A percentile compares a stretch with the other conserved stretches of the same genome.
Evolutionary conservation across 2,329 filamentous ascomycete genomes (phyloP).

Genomic region (Diaporthe sp.): DNA sequence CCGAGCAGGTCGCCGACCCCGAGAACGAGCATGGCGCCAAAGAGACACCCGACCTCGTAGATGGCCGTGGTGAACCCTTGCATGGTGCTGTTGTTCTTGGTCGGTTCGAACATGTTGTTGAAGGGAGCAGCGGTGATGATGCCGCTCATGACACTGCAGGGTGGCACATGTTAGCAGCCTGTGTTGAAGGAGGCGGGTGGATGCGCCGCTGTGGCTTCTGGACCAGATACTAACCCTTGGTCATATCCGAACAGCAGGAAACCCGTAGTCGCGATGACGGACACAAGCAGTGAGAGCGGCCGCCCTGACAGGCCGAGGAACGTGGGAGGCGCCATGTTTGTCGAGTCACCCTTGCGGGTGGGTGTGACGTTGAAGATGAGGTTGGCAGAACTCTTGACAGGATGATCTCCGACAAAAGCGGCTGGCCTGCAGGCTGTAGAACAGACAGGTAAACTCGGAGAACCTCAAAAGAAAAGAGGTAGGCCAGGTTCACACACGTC

Average conservation of each 20-base stretch:
- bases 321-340: slow-evolving; percentile 65
- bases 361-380: slow-evolving; percentile 13
- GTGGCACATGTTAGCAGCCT: slow-evolving; percentile 36
- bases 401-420: background rate
- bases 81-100: slow-evolving; percentile 59
- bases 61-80: slow-evolving; percentile 63
- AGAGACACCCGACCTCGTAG: slow-evolving; percentile 61
- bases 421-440: slow-evolving; percentile 1
- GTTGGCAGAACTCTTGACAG: background rate
- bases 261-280: slow-evolving; percentile 74
- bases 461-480: background rate
- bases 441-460: background rate
- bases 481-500: slow-evolving; percentile 17
- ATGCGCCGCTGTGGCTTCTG: background rate
- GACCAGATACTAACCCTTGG: slow-evolving; percentile 56
- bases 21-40: slow-evolving; percentile 64
- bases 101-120: slow-evolving; percentile 62
- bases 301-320: slow-evolving; percentile 73
- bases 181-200: slow-evolving; percentile 14
- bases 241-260: slow-evolving; percentile 74
- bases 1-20: slow-evolving; percentile 67
- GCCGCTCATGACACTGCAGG: slow-evolving; percentile 63
- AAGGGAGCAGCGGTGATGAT: slow-evolving; percentile 67
- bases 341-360: background rate
- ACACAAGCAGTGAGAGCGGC: slow-evolving; percentile 69